Evolutionary conservation across 352 stramenopile species (phyloP).

Genomic region (Pythium inflatum): DNA sequence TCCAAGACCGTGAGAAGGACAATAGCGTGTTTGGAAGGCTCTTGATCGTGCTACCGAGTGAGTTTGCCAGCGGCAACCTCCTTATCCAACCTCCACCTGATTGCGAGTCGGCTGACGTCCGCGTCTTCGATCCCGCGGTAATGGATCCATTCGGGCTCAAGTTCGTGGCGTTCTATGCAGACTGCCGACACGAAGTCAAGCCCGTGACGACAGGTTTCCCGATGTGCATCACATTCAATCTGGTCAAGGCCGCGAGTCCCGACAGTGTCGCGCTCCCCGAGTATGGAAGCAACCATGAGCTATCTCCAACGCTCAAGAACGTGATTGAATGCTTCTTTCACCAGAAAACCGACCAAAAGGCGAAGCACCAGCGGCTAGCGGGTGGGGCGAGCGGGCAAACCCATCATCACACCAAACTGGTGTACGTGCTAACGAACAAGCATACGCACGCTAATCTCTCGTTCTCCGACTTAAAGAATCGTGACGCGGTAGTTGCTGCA

Average conservation of each 20-base stretch:
- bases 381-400: too few species aligned
- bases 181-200: conserved; percentile 29
- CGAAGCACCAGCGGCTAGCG: too few species aligned
- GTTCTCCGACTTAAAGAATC: conserved; percentile 20
- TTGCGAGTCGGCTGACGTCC: background rate
- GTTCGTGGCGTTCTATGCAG: conserved; percentile 29
- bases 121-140: conserved; percentile 11
- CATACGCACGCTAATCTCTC: conserved; percentile 21
- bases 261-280: background rate
- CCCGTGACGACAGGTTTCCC: conserved; percentile 21
- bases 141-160: conserved; percentile 21
- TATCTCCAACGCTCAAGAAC: conserved; percentile 10
- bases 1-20: conserved; percentile 55
- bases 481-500: conserved; percentile 7
- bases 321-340: too few species aligned
- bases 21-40: conserved; percentile 57
- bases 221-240: conserved; percentile 31
- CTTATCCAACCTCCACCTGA: too few species aligned
- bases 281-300: conserved; percentile 1
- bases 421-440: conserved; percentile 25
- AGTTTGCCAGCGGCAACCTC: background rate
- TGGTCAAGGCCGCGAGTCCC: conserved; percentile 6
- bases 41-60: conserved; percentile 45
- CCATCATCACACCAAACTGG: too few species aligned
- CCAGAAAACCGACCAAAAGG: too few species aligned